Evolutionary conservation across 2,329 filamentous ascomycete genomes (phyloP).

Genomic region (Allantophomopsis lycopodina): DNA sequence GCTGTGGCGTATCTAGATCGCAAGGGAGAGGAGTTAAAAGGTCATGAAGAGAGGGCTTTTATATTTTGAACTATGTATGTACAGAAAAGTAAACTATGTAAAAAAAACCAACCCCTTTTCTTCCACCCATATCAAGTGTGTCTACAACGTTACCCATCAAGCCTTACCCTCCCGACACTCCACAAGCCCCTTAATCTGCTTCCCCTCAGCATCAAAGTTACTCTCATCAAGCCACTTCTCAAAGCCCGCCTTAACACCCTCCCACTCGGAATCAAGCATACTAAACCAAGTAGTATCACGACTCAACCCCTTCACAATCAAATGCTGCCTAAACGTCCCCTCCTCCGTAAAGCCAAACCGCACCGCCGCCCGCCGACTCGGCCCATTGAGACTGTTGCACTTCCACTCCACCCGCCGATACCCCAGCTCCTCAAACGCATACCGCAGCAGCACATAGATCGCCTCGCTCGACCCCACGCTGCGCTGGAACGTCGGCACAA

Average conservation of each 20-base stretch:
- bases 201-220: conserved; percentile 40
- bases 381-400: conserved; percentile 39
- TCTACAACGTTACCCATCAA: no score
- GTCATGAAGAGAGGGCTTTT: no score
- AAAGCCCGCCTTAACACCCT: conserved; percentile 26
- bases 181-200: conserved; percentile 29
- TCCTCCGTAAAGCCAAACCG: conserved; percentile 45
- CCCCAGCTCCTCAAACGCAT: conserved; percentile 37
- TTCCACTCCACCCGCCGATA: conserved; percentile 53
- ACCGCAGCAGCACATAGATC: conserved; percentile 37
- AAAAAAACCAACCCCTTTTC: no score
- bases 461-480: conserved; percentile 43
- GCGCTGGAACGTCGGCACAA: conserved; percentile 32
- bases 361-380: conserved; percentile 37
- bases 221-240: conserved; percentile 36
- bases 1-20: no score
- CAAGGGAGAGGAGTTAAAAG: no score
- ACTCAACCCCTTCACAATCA: conserved; percentile 40
- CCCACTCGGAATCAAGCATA: conserved; percentile 46
- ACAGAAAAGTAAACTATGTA: no score
- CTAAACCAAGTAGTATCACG: conserved; percentile 49
- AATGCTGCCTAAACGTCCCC: conserved; percentile 46
- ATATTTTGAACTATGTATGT: no score
- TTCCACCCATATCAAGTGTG: no score
- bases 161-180: conserved; percentile 1